phyloP scores from a whole-genome alignment of 2,329 filamentous ascomycete genomes.

The Exophiala dermatitidis region DNA sequence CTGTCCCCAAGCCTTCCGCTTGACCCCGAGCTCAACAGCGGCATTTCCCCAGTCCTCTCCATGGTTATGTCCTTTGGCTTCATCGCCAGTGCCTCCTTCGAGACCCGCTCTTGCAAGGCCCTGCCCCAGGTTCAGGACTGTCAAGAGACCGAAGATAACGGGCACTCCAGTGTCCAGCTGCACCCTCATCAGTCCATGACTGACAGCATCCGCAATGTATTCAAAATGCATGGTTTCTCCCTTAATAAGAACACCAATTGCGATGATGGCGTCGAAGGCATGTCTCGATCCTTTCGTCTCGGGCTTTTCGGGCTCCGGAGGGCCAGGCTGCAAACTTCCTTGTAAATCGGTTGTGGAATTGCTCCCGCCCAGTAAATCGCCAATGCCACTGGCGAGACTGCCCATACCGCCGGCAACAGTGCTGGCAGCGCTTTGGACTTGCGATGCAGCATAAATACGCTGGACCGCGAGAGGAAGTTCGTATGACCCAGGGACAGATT shows the following conservation, averaged over 20 bases:
- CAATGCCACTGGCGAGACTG: constrained; percentile 58
- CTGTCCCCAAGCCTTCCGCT: constrained; percentile 74
- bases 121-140: constrained; percentile 81
- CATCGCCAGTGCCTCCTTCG: constrained; percentile 37
- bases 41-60: constrained; percentile 93
- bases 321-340: constrained; percentile 27
- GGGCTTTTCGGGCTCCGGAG: constrained; percentile 33
- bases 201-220: constrained; percentile 89
- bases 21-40: constrained; percentile 87
- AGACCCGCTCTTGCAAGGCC: constrained; percentile 77
- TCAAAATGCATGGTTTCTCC: constrained; percentile 99
- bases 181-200: constrained; percentile 87
- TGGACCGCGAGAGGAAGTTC: constrained; percentile 89
- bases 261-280: constrained; percentile 85
- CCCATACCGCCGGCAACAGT: constrained; percentile 24
- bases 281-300: constrained; percentile 29
- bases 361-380: constrained; percentile 65
- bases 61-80: constrained; percentile 69
- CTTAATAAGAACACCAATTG: constrained; percentile 94
- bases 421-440: constrained; percentile 62
- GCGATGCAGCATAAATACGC: constrained; percentile 77
- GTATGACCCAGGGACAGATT: constrained; percentile 89
- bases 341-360: constrained; percentile 59
- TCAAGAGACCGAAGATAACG: constrained; percentile 86
- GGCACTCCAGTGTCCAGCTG: constrained; percentile 84